Base-by-base conservation (phyloP, 2,329 filamentous ascomycete genomes). In the Davidsoniella eucalypti region DNA sequence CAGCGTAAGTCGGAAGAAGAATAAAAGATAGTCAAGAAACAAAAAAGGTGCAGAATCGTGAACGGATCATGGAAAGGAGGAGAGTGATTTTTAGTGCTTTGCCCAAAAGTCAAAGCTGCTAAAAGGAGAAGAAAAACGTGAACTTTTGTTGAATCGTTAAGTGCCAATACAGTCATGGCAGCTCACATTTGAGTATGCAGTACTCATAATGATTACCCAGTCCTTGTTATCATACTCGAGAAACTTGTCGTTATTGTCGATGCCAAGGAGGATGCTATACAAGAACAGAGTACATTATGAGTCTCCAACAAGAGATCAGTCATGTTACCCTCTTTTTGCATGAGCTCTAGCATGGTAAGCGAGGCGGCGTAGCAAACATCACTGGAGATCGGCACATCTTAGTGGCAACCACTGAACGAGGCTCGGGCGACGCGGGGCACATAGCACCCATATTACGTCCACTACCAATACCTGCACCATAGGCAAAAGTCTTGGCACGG, bases 401-500 rank as follows among this genome's bases (percentile, higher is more conserved):
- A 9, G 49, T 21, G 29, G 38, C 38, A 3, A 43, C 45, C 14
- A 43, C 44, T n/a, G 36, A 42, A 12, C 49, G 49, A 8, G 49
- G 49, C 7, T 48, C 38, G 2, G 52, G 48, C 38, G 44, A 48
- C 17, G 42, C 18, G 8, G 49, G 52, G 10, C 42, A 47, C 23
- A 41, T 42, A 10, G 49, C 21, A 6, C 36, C 44, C 6, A 42
- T 25, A 38, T 33, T 18, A 29, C 52, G 44, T 26, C 42, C 41
- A 16, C 23, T 25, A 7, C 26, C 39, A n/a, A n/a, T 29, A 16
- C 50, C 46, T n/a, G 55, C 47, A 17, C 90, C 92, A 66, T 95
- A 96, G 25, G 92, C 90, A 69, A 92, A 98, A 1, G 92, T 98
- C 65, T 92, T 84, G 29, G 92, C 87, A 56, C 92, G 79, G 63